phyloP scores from a whole-genome alignment of 2,329 filamentous ascomycete genomes.

The Pseudopyricularia cyperi region DNA sequence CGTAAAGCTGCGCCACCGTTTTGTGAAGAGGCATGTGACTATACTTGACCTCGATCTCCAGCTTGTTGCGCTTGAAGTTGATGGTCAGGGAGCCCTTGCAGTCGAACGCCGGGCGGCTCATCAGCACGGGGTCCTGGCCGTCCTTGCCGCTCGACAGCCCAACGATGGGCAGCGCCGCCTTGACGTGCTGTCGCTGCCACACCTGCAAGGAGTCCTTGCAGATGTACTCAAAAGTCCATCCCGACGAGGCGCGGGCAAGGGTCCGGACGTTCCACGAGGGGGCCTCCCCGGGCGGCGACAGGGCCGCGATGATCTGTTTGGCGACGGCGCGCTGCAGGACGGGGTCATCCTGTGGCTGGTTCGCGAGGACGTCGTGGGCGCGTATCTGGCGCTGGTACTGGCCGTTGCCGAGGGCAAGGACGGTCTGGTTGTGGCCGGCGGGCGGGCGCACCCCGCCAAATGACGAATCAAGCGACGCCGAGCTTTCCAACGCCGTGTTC shows the following conservation, averaged over 20 bases:
- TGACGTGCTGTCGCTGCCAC: constrained; percentile 35
- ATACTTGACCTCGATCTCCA: constrained; percentile 38
- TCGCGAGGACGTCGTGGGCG: constrained; percentile 31
- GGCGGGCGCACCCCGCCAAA: constrained; percentile 19
- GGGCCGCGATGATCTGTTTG: constrained; percentile 29
- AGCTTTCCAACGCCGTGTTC: constrained; percentile 17
- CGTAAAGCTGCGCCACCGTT: constrained; percentile 36
- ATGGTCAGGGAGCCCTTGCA: constrained; percentile 39
- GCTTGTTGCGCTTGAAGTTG: constrained; percentile 32
- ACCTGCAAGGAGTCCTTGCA: constrained; percentile 38
- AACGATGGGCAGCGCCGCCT: constrained; percentile 26
- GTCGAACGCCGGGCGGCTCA: constrained; percentile 46
- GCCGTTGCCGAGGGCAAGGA: constrained; percentile 5
- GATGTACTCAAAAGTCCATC: constrained; percentile 39
- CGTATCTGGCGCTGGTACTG: constrained; percentile 24
- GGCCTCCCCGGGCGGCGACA: constrained; percentile 31
- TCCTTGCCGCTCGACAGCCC: constrained; percentile 36
- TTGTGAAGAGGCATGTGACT: constrained; percentile 44
- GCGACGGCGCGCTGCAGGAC: constrained; percentile 34
- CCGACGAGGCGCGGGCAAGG: constrained; percentile 28
- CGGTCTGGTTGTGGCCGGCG: constrained; percentile 8
- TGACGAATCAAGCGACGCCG: constrained; percentile 12
- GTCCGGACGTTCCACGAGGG: constrained; percentile 32
- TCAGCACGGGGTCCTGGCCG: constrained; percentile 27
- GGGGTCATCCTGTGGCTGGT: constrained; percentile 35